Evolutionary conservation across 768 basidiomycete species (phyloP), one percentile per base, ranked within the genome.

Genomic region (Hemileccinum impolitum): DNA sequence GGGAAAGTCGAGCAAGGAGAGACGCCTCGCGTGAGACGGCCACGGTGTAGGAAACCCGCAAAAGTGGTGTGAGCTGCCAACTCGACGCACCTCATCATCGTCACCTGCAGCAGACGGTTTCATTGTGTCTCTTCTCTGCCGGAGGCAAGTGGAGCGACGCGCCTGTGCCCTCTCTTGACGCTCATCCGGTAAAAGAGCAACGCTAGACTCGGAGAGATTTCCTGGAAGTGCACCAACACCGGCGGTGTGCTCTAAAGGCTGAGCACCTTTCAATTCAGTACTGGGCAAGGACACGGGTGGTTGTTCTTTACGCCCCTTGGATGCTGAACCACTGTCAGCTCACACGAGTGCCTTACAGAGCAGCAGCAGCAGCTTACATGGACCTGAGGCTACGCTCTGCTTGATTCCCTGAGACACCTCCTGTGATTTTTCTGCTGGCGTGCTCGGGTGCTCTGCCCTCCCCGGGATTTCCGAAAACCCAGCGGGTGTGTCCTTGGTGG

Each of bases 211-310:
- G 18, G 66, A 69, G 12, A 62, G 47, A 25, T 63, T 64, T 12
- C 79, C 80, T 0, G 79, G 78, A 13, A 81, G 70, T 0, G 77
- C 71, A 9, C 79, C 78, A 2, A 75, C 73, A 14, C 79, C 81
- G 6, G 60, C 66, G 0, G 53, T 54, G 36, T 53, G 67, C 40
- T 72, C 70, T 1, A 40, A 50, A 1, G 75, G 68, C 21, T 56
- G 61, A 21, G 64, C 57, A 0, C 71, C 71, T 23, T 60, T 59
- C 11, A 61, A 46, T 42, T 72, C 68, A 15, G 58, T 53, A 17
- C 73, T 71, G 2, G 73, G 73, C 37, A 75, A 47, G 12, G 73
- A 69, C 17, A 54, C 15, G n/a, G 38, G 51, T 1, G 18, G 18
- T 15, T 21, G 40, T 12, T 37, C 18, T 36, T n/a, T 19, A 11